Conservation (phyloP, 345 rosid genomes). For the Turnera subulata region DNA sequence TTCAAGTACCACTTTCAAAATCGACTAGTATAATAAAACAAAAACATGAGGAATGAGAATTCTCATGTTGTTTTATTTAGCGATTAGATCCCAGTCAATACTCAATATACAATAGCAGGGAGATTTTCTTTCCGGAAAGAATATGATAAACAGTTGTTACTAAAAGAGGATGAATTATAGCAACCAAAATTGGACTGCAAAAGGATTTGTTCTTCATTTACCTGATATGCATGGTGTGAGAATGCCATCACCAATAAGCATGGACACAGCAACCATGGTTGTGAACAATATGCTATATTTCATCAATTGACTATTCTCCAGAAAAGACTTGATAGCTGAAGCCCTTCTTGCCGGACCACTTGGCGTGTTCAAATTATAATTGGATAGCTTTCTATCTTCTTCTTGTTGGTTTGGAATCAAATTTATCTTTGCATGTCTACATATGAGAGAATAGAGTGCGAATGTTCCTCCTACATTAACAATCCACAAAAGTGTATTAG, state of each 20-base stretch:
- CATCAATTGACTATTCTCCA: neutral
- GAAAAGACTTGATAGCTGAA: neutral
- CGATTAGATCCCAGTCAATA: too few relatives aligned
- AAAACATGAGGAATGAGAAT: too few relatives aligned
- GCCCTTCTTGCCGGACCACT: neutral
- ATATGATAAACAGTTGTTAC: too few relatives aligned
- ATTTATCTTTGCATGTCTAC: slow-evolving; percentile 1
- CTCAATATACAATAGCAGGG: too few relatives aligned
- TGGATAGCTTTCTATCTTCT: slow-evolving; percentile 2
- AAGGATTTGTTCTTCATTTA: neutral
- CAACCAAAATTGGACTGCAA: too few relatives aligned
- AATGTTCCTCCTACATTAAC: slow-evolving; percentile 5
- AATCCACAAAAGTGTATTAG: too few relatives aligned
- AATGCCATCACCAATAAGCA: slow-evolving; percentile 13
- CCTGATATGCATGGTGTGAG: neutral
- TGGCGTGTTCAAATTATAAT: neutral
- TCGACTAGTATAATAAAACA: too few relatives aligned
- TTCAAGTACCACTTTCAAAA: too few relatives aligned
- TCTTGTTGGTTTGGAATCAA: slow-evolving; percentile 2
- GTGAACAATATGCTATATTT: neutral
- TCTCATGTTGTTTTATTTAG: too few relatives aligned
- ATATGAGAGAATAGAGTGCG: slow-evolving; percentile 8
- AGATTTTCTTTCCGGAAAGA: too few relatives aligned
- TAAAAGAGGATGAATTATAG: too few relatives aligned
- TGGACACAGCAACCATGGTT: slow-evolving; percentile 1